Percentiles rank a stretch among this genome's conserved stretches.
phyloP scores from a whole-genome alignment of 2,329 filamentous ascomycete species.

The Aspergillus uvarum region DNA sequence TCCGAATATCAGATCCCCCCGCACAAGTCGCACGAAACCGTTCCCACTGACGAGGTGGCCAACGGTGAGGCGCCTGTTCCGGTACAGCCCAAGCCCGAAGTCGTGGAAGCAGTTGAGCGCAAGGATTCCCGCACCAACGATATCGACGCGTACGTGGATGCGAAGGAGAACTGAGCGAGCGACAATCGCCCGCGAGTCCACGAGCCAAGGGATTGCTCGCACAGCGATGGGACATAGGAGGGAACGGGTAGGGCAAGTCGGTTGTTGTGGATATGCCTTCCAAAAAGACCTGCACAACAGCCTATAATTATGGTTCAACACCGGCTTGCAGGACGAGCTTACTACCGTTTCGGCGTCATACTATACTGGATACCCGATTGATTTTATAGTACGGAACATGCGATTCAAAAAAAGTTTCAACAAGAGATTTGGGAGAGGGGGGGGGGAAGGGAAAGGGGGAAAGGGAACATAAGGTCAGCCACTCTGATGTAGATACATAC shows the following conservation, averaged over 20 bases:
- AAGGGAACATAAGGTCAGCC: background rate
- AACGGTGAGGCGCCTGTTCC: constrained; percentile 8
- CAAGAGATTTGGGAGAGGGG: too few species aligned
- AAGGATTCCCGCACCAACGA: constrained; percentile 41
- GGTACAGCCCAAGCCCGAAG: constrained; percentile 3
- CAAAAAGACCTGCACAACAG: background rate
- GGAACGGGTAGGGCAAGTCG: constrained; percentile 1
- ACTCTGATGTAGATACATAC: background rate
- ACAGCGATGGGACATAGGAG: background rate
- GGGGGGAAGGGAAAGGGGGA: background rate
- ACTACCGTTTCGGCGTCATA: constrained; percentile 7
- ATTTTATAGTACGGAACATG: constrained; percentile 16
- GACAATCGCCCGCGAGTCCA: background rate
- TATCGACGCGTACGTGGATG: constrained; percentile 47
- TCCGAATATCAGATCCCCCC: constrained; percentile 59
- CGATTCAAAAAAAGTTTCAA: background rate
- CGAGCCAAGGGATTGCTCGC: background rate
- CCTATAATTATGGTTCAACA: background rate
- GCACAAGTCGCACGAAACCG: constrained; percentile 23
- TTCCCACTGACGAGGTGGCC: constrained; percentile 4
- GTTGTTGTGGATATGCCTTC: background rate
- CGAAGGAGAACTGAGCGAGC: constrained; percentile 26
- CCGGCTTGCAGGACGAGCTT: background rate
- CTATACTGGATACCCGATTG: constrained; percentile 37
- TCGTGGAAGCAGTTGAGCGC: constrained; percentile 30